Conservation (phyloP, 805 yeast genomes). For the Kluyveromyces lactis region DNA sequence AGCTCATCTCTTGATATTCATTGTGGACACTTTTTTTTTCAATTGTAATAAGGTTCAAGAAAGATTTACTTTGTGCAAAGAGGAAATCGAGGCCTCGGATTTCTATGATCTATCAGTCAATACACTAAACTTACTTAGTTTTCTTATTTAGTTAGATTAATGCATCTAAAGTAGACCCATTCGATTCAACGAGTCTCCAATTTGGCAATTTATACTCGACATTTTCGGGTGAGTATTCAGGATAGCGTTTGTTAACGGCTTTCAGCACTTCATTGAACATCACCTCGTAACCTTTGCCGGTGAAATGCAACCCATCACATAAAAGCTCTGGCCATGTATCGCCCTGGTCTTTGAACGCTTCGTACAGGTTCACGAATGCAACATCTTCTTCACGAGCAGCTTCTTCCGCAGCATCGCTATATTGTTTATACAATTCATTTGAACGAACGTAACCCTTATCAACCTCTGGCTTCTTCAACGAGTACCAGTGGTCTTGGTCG, state of each 20-base stretch:
- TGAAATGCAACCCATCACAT: constrained; percentile 54
- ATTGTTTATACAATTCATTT: constrained; percentile 36
- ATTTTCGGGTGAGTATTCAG: constrained; percentile 39
- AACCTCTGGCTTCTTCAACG: constrained; percentile 26
- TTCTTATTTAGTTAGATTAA: too few relatives aligned
- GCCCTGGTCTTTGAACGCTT: constrained; percentile 31
- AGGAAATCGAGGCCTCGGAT: too few relatives aligned
- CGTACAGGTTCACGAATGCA: constrained; percentile 52
- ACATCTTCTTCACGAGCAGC: constrained; percentile 41
- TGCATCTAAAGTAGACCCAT: too few relatives aligned
- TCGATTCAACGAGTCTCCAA: constrained; percentile 31
- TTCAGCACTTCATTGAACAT: constrained; percentile 37
- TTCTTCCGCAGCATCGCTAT: constrained; percentile 41
- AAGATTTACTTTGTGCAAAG: too few relatives aligned
- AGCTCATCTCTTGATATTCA: too few relatives aligned
- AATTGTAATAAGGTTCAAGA: too few relatives aligned
- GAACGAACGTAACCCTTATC: constrained; percentile 37
- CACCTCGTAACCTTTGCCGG: constrained; percentile 44
- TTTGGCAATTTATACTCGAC: constrained; percentile 31
- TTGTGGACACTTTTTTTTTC: too few relatives aligned
- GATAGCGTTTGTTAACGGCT: constrained; percentile 36
- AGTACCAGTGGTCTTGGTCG: constrained; percentile 37
- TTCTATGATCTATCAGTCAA: too few relatives aligned
- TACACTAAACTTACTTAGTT: too few relatives aligned
- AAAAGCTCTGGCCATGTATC: constrained; percentile 36